Percentiles rank a stretch among this genome's conserved stretches.
phyloP scores from a whole-genome alignment of 768 basidiomycete species.

The Nidularia sp. region DNA sequence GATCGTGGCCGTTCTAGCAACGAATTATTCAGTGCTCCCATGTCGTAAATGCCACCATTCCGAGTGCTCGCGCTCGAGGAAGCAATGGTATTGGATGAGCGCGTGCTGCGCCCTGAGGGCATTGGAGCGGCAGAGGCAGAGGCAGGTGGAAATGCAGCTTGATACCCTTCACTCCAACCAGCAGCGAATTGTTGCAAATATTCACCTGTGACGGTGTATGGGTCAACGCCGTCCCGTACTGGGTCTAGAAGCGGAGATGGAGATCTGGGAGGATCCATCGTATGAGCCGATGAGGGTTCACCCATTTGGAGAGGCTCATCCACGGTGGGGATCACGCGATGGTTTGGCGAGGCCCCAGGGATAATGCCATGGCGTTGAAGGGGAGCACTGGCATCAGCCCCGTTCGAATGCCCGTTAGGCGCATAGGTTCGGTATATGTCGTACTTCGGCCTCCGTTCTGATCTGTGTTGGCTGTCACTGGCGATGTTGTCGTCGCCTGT shows the following conservation, averaged over 20 bases:
- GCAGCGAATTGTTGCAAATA: conserved; percentile 18
- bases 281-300: background rate
- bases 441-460: conserved; percentile 6
- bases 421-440: conserved; percentile 2
- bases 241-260: conserved; percentile 3
- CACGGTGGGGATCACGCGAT: conserved; percentile 8
- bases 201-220: conserved; percentile 16
- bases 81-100: background rate
- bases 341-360: conserved; percentile 23
- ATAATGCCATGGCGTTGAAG: conserved; percentile 22
- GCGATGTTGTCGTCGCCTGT: background rate
- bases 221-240: conserved; percentile 11
- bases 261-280: background rate
- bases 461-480: conserved; percentile 8
- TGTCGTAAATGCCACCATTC: too few species aligned
- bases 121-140: background rate
- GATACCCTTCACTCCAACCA: conserved; percentile 20
- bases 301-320: background rate
- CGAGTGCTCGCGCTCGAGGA: background rate
- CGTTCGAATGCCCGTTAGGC: conserved; percentile 1
- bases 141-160: background rate
- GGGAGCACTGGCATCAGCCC: background rate
- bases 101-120: too few species aligned
- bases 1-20: too few species aligned
- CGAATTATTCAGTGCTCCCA: too few species aligned